Conservation (phyloP, 2,329 filamentous ascomycete genomes). For the Penicillium verrucosum region DNA sequence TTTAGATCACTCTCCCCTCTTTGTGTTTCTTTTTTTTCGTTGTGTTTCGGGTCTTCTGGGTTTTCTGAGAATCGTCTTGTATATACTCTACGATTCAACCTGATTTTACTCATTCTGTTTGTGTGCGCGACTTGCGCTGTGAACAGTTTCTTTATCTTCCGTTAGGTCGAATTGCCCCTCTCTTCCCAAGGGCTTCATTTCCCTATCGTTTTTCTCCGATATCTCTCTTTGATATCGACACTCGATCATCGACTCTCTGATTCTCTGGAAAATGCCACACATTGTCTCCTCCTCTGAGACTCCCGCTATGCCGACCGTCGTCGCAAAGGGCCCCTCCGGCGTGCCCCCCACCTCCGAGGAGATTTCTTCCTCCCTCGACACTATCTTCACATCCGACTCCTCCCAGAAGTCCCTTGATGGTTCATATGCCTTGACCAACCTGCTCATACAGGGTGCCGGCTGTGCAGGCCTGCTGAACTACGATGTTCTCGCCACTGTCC, state of each 20-base stretch:
- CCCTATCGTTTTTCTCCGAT: constrained; percentile 7
- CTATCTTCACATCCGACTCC: constrained; percentile 66
- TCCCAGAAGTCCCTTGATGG: constrained; percentile 68
- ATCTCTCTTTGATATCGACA: constrained; percentile 9
- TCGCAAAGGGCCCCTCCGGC: constrained; percentile 46
- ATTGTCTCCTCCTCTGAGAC: constrained; percentile 34
- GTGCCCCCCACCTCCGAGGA: constrained; percentile 63
- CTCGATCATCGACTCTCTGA: constrained; percentile 5
- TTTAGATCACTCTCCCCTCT: constrained; percentile 11
- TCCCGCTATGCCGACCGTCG: constrained; percentile 45
- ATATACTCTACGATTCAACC: constrained; percentile 4
- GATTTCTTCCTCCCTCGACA: constrained; percentile 61
- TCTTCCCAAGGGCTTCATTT: not conserved
- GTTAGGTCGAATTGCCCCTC: constrained; percentile 10
- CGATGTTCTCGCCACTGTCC: constrained; percentile 60
- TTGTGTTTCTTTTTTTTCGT: constrained; percentile 6
- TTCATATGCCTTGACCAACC: constrained; percentile 62
- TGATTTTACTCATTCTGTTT: constrained; percentile 1
- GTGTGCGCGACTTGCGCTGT: constrained; percentile 6
- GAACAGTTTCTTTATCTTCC: constrained; percentile 1
- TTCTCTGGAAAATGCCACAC: constrained; percentile 47
- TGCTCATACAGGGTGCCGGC: constrained; percentile 63
- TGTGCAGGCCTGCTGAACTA: constrained; percentile 61
- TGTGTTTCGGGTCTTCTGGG: constrained; percentile 5
- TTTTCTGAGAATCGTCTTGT: constrained; percentile 5